Conservation (phyloP, 1,284 basidiomycete genomes). For the Naganishia albida region DNA sequence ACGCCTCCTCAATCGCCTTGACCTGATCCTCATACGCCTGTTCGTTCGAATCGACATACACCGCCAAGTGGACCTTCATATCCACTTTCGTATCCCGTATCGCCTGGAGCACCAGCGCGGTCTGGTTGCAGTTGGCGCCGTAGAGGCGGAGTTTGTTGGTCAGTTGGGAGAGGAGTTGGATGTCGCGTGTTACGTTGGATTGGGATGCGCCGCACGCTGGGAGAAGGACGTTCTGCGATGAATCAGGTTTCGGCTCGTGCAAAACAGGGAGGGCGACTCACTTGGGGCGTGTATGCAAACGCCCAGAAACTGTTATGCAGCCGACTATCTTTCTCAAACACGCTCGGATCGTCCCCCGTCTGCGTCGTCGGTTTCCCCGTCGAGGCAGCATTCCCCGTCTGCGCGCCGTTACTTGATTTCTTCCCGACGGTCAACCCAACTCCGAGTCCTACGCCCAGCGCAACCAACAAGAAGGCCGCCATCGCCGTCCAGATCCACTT, state of each 20-base stretch:
- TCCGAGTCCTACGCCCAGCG: slow-evolving; percentile 16
- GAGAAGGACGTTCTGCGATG: slow-evolving; percentile 12
- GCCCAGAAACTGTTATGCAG: slow-evolving; percentile 69
- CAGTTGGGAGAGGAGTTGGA: slow-evolving; percentile 53
- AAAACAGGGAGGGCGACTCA: slow-evolving; percentile 49
- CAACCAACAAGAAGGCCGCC: background rate
- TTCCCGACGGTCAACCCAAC: slow-evolving; percentile 26
- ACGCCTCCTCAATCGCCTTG: slow-evolving; percentile 60
- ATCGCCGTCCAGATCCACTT: slow-evolving; percentile 27
- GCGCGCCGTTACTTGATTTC: background rate
- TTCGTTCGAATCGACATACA: slow-evolving; percentile 67
- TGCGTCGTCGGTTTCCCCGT: slow-evolving; percentile 19
- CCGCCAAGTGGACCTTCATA: slow-evolving; percentile 81
- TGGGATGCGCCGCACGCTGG: slow-evolving; percentile 50
- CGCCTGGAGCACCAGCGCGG: slow-evolving; percentile 65
- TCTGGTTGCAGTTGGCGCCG: slow-evolving; percentile 58
- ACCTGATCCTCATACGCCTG: slow-evolving; percentile 73
- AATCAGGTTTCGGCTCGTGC: too few relatives aligned
- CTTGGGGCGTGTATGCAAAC: slow-evolving; percentile 69
- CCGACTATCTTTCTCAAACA: slow-evolving; percentile 64
- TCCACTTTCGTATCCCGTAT: slow-evolving; percentile 86
- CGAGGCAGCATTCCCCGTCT: background rate
- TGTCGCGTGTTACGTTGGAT: slow-evolving; percentile 56
- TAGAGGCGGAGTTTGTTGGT: slow-evolving; percentile 51
- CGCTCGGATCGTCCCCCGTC: slow-evolving; percentile 60